Conservation (phyloP, 805 yeast species). For the Candida gorgasii region DNA sequence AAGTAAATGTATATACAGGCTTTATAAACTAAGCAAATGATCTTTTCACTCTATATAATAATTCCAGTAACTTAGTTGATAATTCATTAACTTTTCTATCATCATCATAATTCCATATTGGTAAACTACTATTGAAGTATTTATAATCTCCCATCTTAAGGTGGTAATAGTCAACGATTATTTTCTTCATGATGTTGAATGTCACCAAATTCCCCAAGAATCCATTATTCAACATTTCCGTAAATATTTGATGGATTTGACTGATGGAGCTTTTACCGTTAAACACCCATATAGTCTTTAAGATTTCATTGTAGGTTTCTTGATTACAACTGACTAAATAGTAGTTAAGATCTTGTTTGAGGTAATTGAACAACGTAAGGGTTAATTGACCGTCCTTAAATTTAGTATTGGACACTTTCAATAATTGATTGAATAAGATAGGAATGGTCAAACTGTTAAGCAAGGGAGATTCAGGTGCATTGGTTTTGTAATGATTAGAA, state of each 20-base stretch:
- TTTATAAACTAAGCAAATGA: background rate
- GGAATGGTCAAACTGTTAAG: slow-evolving; percentile 39
- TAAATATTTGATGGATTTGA: slow-evolving; percentile 32
- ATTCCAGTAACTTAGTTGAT: slow-evolving; percentile 6
- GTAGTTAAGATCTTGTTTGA: slow-evolving; percentile 33
- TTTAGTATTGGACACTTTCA: slow-evolving; percentile 25
- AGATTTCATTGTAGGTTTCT: slow-evolving; percentile 40
- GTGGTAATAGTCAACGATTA: slow-evolving; percentile 34
- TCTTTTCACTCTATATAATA: slow-evolving; percentile 4
- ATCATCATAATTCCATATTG: slow-evolving; percentile 41
- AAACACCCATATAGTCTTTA: slow-evolving; percentile 38
- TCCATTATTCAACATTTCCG: slow-evolving; percentile 45
- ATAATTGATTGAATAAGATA: slow-evolving; percentile 31
- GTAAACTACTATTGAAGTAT: slow-evolving; percentile 20
- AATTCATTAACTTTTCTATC: slow-evolving; percentile 26
- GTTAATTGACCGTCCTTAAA: slow-evolving; percentile 38
- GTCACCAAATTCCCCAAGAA: slow-evolving; percentile 38
- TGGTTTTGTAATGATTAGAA: slow-evolving; percentile 15
- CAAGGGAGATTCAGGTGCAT: slow-evolving; percentile 22
- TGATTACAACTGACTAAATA: slow-evolving; percentile 41
- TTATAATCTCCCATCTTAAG: slow-evolving; percentile 30
- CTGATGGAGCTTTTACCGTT: slow-evolving; percentile 37
- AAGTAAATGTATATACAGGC: background rate
- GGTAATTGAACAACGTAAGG: slow-evolving; percentile 33
- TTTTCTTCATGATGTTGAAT: slow-evolving; percentile 34